Conservation (phyloP, 805 yeast genomes). For the Kluyveromyces lactis region DNA sequence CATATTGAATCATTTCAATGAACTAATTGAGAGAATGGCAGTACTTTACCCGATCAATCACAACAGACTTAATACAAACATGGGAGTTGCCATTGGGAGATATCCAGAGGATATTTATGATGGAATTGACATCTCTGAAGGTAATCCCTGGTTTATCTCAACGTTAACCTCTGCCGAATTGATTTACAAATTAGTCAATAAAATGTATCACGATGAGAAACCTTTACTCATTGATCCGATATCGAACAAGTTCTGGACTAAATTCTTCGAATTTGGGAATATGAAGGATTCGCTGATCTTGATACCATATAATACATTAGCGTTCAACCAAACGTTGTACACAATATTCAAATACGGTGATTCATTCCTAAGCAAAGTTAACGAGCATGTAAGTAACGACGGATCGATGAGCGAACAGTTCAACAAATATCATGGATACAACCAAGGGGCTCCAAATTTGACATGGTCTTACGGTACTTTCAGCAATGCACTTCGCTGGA, state of each 20-base stretch:
- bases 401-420: conserved; percentile 88
- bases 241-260: conserved; percentile 21
- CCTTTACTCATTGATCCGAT: conserved; percentile 36
- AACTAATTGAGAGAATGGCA: conserved; percentile 61
- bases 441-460: conserved; percentile 80
- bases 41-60: conserved; percentile 71
- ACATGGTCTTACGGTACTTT: conserved; percentile 89
- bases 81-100: conserved; percentile 70
- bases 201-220: conserved; percentile 30
- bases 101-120: conserved; percentile 90
- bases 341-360: conserved; percentile 53
- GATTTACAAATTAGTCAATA: conserved; percentile 45
- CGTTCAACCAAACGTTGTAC: conserved; percentile 38
- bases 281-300: conserved; percentile 11
- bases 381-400: conserved; percentile 47
- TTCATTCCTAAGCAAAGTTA: conserved; percentile 51
- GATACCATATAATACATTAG: conserved; percentile 28
- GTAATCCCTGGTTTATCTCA: conserved; percentile 90
- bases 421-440: conserved; percentile 67
- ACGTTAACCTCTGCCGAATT: conserved; percentile 64
- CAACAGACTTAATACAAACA: conserved; percentile 31
- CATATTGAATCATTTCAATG: conserved; percentile 54
- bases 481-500: conserved; percentile 61
- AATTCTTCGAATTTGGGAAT: conserved; percentile 11
- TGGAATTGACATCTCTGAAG: conserved; percentile 62